phyloP scores from a whole-genome alignment of 352 stramenopile genomes.

The Phytophthora capsici region DNA sequence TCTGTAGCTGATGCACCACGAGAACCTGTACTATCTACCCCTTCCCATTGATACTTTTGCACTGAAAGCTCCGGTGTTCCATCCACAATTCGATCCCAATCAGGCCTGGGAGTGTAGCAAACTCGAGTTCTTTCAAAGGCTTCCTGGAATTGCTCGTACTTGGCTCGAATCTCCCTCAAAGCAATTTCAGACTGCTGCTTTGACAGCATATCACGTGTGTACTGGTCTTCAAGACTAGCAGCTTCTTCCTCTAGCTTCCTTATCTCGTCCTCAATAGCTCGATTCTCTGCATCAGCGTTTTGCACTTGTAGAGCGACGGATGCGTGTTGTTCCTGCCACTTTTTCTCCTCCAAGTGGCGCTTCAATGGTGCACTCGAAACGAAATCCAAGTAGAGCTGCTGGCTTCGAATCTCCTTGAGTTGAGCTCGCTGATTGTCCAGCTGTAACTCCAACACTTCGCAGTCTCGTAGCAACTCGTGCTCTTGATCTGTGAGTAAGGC shows the following conservation, averaged over 20 bases:
- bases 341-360: constrained; percentile 69
- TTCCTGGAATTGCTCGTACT: constrained; percentile 37
- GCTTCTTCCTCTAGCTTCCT: constrained; percentile 43
- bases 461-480: constrained; percentile 47
- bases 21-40: constrained; percentile 21
- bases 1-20: not conserved
- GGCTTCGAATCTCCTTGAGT: constrained; percentile 52
- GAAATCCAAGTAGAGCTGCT: constrained; percentile 65
- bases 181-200: constrained; percentile 19
- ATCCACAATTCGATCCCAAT: constrained; percentile 67
- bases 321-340: constrained; percentile 56
- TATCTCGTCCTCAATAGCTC: constrained; percentile 50
- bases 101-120: constrained; percentile 74
- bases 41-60: constrained; percentile 64
- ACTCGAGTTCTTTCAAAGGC: constrained; percentile 39
- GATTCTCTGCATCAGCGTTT: constrained; percentile 51
- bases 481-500: constrained; percentile 53
- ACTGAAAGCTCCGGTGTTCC: constrained; percentile 67
- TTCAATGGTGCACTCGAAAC: constrained; percentile 63
- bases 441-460: constrained; percentile 46
- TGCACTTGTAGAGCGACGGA: constrained; percentile 32
- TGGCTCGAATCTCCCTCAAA: constrained; percentile 29
- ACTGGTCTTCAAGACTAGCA: constrained; percentile 46
- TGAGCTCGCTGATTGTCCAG: constrained; percentile 46
- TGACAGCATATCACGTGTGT: constrained; percentile 37